A percentile compares a stretch with the other conserved stretches of the same genome.
These are phyloP conservation scores for Karstenula rhodostoma DNA, from an alignment of 2,329 filamentous ascomycete genomes.

Conservation along the genomic window DNA sequence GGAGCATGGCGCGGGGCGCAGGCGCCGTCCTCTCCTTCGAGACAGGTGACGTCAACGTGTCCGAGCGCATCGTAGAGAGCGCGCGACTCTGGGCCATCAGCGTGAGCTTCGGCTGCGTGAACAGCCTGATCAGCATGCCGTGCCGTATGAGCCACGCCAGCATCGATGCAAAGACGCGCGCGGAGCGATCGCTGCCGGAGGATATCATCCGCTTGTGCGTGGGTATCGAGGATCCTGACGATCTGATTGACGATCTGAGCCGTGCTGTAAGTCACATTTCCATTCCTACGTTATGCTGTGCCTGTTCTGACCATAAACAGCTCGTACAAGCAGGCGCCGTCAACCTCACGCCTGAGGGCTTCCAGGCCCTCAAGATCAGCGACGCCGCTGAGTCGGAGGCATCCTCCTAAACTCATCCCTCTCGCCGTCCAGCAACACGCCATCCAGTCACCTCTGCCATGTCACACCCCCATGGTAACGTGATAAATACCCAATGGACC, in stretches of 20 bases:
- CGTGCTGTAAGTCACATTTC: conserved; percentile 74
- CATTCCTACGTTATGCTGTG: neutral
- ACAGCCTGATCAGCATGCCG: conserved; percentile 98
- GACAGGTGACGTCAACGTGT: conserved; percentile 83
- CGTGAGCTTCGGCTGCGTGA: conserved; percentile 97
- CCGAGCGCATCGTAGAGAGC: conserved; percentile 92
- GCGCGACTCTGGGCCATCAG: conserved; percentile 93
- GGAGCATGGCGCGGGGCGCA: conserved; percentile 92
- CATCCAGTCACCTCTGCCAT: conserved; percentile 47
- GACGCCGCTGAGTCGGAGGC: conserved; percentile 2
- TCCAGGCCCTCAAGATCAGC: conserved; percentile 65
- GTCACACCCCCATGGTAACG: conserved; percentile 39
- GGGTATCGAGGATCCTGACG: conserved; percentile 91
- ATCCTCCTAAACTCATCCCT: conserved; percentile 14
- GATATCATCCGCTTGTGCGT: conserved; percentile 96
- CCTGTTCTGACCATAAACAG: conserved; percentile 32
- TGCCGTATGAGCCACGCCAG: conserved; percentile 99
- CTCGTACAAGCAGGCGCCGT: conserved; percentile 95
- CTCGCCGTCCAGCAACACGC: conserved; percentile 4
- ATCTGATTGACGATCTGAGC: conserved; percentile 91
- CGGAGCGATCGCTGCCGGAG: conserved; percentile 80
- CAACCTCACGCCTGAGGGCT: conserved; percentile 81
- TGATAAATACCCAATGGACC: conserved; percentile 38
- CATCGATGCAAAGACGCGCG: conserved; percentile 91
- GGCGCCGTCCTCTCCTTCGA: conserved; percentile 96